A percentile compares a stretch with the other conserved stretches of the same genome.
These are phyloP conservation scores for Podosphaera xanthii DNA, from an alignment of 2,329 filamentous ascomycete genomes.

Conservation along the genomic window DNA sequence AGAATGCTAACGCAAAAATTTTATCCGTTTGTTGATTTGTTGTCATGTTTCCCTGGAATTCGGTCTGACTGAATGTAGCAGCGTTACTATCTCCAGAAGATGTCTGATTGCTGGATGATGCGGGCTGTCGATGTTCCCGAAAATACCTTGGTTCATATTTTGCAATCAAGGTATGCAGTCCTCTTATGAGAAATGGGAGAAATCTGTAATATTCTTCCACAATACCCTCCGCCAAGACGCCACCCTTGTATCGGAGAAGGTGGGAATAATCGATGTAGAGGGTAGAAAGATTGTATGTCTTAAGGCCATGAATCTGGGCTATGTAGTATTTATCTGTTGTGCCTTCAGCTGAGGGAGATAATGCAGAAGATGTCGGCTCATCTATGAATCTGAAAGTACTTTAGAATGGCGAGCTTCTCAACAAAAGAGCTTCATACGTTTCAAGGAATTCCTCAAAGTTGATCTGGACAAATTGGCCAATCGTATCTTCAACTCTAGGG, in stretches of 20 bases:
- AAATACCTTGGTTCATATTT: conserved; percentile 93
- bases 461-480: conserved; percentile 50
- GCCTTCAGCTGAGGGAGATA: conserved; percentile 45
- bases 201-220: conserved; percentile 88
- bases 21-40: conserved; percentile 92
- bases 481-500: conserved; percentile 51
- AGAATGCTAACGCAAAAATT: conserved; percentile 60
- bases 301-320: conserved; percentile 60
- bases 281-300: conserved; percentile 52
- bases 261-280: conserved; percentile 79
- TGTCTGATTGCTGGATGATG: conserved; percentile 47
- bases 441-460: conserved; percentile 66
- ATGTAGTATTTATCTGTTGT: conserved; percentile 71
- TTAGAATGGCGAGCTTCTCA: conserved; percentile 3
- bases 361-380: conserved; percentile 38
- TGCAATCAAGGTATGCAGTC: conserved; percentile 76
- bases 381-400: conserved; percentile 33
- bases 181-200: conserved; percentile 70
- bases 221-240: conserved; percentile 64
- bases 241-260: conserved; percentile 52
- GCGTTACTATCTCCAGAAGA: conserved; percentile 42
- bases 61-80: conserved; percentile 38
- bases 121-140: conserved; percentile 70
- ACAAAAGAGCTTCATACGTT: conserved; percentile 25
- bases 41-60: conserved; percentile 45